Evolutionary conservation across 495 filamentous ascomycete species (phyloP), one percentile per base, ranked within the genome.

Genomic region (Penicillium lagena): DNA sequence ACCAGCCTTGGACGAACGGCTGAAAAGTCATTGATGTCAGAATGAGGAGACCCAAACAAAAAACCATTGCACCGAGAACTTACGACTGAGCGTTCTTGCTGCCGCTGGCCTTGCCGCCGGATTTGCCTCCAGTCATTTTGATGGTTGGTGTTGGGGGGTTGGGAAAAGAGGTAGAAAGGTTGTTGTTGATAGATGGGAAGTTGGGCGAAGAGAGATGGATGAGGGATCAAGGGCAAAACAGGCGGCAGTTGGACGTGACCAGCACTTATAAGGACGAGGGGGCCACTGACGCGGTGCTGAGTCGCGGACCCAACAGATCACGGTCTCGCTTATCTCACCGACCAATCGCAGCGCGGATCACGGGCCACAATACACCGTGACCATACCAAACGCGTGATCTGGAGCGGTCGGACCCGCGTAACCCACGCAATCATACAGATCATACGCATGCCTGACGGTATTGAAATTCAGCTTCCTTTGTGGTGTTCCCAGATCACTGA

Each of bases 101-200:
- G 73, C 88, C 87, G 74, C 85, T 88, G 76, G 90, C 89, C 83
- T 96, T 96, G 82, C 90, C 90, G 73, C 90, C 90, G 66, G 90
- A 96, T 77, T 96, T 96, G 76, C 90, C 89, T 76, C 83, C 85
- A 87, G 90, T 95, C 90, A 96, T 96, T 84, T 89, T 95, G 85
- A 81, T 66, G 59, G 68, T 59, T 64, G 59, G 63, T 60, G 52
- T 59, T 68, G 38, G 55, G 46, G 46, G 49, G 55, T 48, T 44
- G 51, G 40, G 45, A 47, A 39, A 52, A 44, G 40, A 49, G 47
- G 31, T 56, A 46, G 43, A 43, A 53, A 55, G 54, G 39, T 41
- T 2, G 22, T 22, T 22, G 22, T 22, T 22, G 22, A 22, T 22
- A 6, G 22, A 22, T 51, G 43, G 31, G 40, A 43, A 45, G 30